These are phyloP conservation scores for Macaranga tanarius DNA, from an alignment of 441 rosid genomes.

Conservation along the genomic window DNA sequence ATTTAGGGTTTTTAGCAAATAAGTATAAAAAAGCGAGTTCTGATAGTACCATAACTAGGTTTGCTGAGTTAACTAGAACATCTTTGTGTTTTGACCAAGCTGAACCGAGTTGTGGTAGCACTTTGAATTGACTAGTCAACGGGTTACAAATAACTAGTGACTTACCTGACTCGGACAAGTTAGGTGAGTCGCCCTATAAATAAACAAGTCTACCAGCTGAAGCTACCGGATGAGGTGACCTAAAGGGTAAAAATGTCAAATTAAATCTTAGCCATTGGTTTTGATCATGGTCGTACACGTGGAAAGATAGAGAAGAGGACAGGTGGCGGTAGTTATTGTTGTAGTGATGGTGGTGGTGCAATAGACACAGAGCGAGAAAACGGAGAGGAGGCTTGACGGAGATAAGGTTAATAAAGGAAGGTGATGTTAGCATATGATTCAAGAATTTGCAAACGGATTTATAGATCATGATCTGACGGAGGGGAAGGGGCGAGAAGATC, in stretches of 20 bases:
- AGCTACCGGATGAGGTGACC: conserved; percentile 63
- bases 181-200: conserved; percentile 59
- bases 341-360: conserved; percentile 55
- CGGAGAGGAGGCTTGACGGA: conserved; percentile 54
- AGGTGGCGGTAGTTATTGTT: conserved; percentile 21
- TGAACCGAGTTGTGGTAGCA: conserved; percentile 77
- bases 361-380: conserved; percentile 61
- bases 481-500: conserved; percentile 79
- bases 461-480: conserved; percentile 71
- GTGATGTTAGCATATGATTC: conserved; percentile 54
- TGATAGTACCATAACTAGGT: conserved; percentile 70
- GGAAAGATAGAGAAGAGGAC: conserved; percentile 36
- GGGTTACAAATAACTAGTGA: conserved; percentile 78
- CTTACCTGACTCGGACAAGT: conserved; percentile 47
- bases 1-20: conserved; percentile 35
- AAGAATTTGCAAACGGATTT: conserved; percentile 71
- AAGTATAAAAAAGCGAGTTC: conserved; percentile 71
- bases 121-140: conserved; percentile 61
- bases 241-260: conserved; percentile 69
- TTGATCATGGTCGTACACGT: conserved; percentile 61
- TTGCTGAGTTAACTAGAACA: conserved; percentile 62
- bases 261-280: conserved; percentile 58
- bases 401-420: conserved; percentile 58
- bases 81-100: conserved; percentile 89
- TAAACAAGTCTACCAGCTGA: conserved; percentile 67